These are phyloP conservation scores for Hansenula lynferdii DNA, from an alignment of 1,139 yeast genomes.

Conservation along the genomic window DNA sequence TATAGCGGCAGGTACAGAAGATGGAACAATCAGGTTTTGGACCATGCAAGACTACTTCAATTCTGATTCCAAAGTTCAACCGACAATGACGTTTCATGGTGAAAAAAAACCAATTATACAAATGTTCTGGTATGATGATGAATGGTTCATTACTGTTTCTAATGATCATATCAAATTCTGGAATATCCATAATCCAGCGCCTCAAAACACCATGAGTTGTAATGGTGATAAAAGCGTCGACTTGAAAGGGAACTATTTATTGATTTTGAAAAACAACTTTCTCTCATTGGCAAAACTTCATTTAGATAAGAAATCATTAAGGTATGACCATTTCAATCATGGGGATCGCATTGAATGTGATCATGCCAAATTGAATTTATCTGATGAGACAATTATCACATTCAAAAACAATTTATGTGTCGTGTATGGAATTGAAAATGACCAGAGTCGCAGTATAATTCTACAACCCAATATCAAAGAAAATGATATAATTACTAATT, in stretches of 20 bases:
- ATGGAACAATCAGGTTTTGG: constrained; percentile 11
- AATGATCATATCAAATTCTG: constrained; percentile 3
- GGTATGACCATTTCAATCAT: no score
- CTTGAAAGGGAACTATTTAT: no score
- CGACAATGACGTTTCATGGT: constrained; percentile 2
- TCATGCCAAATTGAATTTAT: background rate
- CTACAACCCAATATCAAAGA: background rate
- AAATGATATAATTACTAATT: background rate
- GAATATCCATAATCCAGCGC: constrained; percentile 3
- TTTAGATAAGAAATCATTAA: no score
- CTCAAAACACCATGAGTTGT: no score
- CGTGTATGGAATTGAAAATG: background rate
- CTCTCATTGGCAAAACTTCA: no score
- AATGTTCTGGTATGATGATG: constrained; percentile 8
- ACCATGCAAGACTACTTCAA: background rate
- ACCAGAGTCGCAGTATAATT: background rate
- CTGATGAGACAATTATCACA: background rate
- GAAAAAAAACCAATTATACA: background rate
- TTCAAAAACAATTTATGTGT: background rate
- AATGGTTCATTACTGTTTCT: constrained; percentile 6
- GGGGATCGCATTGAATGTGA: no score
- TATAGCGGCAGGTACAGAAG: constrained; percentile 9
- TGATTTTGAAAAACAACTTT: no score
- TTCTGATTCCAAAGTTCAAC: background rate
- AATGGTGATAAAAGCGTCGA: no score